These are phyloP conservation scores for Grosmannia huntii DNA, from an alignment of 2,329 filamentous ascomycete species.

Conservation along the genomic window DNA sequence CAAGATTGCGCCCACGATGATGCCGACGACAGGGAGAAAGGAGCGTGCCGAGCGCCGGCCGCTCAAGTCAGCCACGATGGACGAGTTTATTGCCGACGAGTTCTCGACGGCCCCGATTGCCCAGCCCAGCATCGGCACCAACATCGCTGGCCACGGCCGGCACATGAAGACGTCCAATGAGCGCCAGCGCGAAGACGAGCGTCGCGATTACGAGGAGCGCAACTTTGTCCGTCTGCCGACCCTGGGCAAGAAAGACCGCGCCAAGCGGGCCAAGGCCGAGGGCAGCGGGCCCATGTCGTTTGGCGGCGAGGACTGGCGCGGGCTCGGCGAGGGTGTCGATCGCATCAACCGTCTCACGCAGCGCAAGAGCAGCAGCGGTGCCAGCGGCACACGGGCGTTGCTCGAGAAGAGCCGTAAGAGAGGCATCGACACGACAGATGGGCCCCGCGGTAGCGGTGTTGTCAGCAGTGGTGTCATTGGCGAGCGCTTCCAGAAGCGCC, in stretches of 20 bases:
- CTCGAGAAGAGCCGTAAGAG: constrained; percentile 83
- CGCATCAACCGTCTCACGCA: constrained; percentile 74
- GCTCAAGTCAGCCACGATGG: constrained; percentile 69
- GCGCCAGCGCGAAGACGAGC: constrained; percentile 64
- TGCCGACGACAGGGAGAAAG: constrained; percentile 52
- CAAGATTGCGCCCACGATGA: constrained; percentile 71
- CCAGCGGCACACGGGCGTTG: constrained; percentile 43
- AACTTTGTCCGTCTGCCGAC: constrained; percentile 83
- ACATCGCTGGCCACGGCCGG: constrained; percentile 67
- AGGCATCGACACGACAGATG: constrained; percentile 53
- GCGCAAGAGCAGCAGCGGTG: constrained; percentile 43
- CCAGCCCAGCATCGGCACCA: constrained; percentile 84
- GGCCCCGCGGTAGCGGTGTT: constrained; percentile 50
- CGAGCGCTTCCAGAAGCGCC: constrained; percentile 59
- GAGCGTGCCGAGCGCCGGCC: constrained; percentile 49
- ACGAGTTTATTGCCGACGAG: constrained; percentile 83
- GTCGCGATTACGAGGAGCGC: constrained; percentile 76
- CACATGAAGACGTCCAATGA: constrained; percentile 66
- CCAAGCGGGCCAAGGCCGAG: constrained; percentile 46
- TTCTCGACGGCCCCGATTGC: constrained; percentile 70
- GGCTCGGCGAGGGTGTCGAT: constrained; percentile 73
- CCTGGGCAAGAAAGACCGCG: constrained; percentile 74
- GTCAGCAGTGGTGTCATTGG: constrained; percentile 47
- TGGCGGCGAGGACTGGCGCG: constrained; percentile 89
- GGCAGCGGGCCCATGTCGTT: constrained; percentile 48